Base-by-base conservation (phyloP, 2,329 filamentous ascomycete genomes). In the Tolypocladium cylindrosporum region DNA sequence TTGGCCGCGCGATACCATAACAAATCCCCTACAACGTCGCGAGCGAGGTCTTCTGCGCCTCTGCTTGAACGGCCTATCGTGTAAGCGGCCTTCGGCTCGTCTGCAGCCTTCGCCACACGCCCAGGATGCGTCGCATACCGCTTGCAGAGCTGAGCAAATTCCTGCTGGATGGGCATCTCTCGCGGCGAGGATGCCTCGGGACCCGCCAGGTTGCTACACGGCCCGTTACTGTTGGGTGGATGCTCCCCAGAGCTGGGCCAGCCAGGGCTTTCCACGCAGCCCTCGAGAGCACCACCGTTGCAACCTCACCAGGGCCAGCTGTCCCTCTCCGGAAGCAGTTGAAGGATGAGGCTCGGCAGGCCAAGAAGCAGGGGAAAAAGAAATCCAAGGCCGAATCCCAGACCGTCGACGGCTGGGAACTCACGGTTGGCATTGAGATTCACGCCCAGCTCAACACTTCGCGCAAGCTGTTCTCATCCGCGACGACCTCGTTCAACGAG, bases 341-440 rank as follows among this genome's bases (percentile, higher is more conserved):
- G 58, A 91, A 90, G 65, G 86, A 89, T 34, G 81, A 88, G 60
- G 84, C 73, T 37, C 90, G 90, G 68, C 80, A 87, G 65, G 74
- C 88, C 58, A 90, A 90, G 67, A 86, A 88, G 55, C 79, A 85
- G 58, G 81, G 72, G 14, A 75, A 75, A 58, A 78, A 77, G 61
- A 75, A 77, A 61, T 72, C 74, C 55, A 79, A 79, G 62, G 68
- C 65, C 36, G 69, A 74, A 41, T 71, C 67, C 1, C 82, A 85
- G 69, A 79, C 76, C 21, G 81, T 83, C 1, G 74, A 79, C 7
- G 86, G 86, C 40, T 99, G 94, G 94, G 90, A 97, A 72, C 78
- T 97, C 67, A 97, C 93, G 0, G 91, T 97, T 36, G 94, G 94
- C 61, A 92, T 99, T 64, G 94, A 99, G 76, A 94, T 99, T 62